Evolutionary conservation across 805 yeast genomes (phyloP), one percentile per base, ranked within the genome.

Genomic region (Spathaspora passalidarum): DNA sequence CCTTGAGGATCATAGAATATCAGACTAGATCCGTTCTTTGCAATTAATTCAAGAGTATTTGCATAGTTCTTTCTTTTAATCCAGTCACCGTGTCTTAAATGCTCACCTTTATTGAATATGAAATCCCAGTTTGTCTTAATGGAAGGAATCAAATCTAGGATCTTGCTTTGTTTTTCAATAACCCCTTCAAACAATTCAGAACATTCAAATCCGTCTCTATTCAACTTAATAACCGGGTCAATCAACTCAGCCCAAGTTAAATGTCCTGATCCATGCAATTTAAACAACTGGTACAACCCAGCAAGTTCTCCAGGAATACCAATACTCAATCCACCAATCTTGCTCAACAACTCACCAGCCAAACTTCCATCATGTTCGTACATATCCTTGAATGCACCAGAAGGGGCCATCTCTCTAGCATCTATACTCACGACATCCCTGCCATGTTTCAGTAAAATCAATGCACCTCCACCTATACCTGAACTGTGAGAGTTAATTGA

Each of bases 401-500:
- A 63, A 0, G 98, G 97, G 0, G 97, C 96, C 70, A 78, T 80
- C 61, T 92, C 99, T 50, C 99, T 73, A 23, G 94, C 95, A 65
- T 92, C 96, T 36, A 91, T 80, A 22, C 84, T 73, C 2, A 84
- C 51, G 1, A 84, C 78, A 6, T 75, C 73, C 10, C 73, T 44
- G 11, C 48, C 50, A 19, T 54, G 46, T 13, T 58, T 52, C 49
- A 69, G 62, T 10, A 66, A 76, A 38, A 86, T 84, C 55, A 79
- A 89, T 0, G 86, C 88, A 8, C 99, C 98, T 4, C 98, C 98
- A 6, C 97, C 97, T 37, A 92, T 83, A 0, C 97, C 96, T 1
- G 96, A 84, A 47, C 84, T 84, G 68, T 85, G 88, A 51, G 89
- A 82, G 59, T 88, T 87, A 18, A 88, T 66, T 44, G 87, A 75